Percentiles rank a stretch among this genome's conserved stretches.
These are phyloP conservation scores for Epichloe festucae DNA, from an alignment of 2,329 filamentous ascomycete species.

Conservation along the genomic window DNA sequence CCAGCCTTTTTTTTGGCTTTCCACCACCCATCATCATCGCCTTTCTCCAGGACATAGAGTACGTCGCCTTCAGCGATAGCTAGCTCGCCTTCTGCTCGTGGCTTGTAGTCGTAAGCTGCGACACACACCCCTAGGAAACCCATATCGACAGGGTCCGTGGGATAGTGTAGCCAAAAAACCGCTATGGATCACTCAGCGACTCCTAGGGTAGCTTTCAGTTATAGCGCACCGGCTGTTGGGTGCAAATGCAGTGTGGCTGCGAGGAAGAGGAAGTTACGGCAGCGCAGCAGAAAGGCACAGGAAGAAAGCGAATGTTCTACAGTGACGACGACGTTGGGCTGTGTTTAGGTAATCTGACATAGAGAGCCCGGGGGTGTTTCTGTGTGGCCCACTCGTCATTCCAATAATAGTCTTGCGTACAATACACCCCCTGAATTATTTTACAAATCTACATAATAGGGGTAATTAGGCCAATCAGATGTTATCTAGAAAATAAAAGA, in stretches of 20 bases:
- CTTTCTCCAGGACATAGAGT: slow-evolving; percentile 79
- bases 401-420: neutral
- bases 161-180: neutral
- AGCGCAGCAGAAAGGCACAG: neutral
- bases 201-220: neutral
- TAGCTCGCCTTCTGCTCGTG: slow-evolving; percentile 77
- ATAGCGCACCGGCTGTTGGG: neutral
- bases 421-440: no score
- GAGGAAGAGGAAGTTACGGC: neutral
- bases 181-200: neutral
- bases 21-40: slow-evolving; percentile 76
- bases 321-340: slow-evolving; percentile 5
- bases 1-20: slow-evolving; percentile 84
- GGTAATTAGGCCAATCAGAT: no score
- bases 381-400: neutral
- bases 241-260: neutral
- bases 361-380: no score
- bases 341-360: slow-evolving; percentile 5
- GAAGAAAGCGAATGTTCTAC: neutral
- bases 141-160: slow-evolving; percentile 38
- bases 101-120: slow-evolving; percentile 84
- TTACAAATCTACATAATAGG: no score
- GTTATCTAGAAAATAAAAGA: no score
- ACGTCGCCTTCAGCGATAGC: slow-evolving; percentile 75
- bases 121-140: slow-evolving; percentile 85